These are phyloP conservation scores for Cicer yamashitae DNA, from an alignment of 306 rosid species.

Conservation along the genomic window DNA sequence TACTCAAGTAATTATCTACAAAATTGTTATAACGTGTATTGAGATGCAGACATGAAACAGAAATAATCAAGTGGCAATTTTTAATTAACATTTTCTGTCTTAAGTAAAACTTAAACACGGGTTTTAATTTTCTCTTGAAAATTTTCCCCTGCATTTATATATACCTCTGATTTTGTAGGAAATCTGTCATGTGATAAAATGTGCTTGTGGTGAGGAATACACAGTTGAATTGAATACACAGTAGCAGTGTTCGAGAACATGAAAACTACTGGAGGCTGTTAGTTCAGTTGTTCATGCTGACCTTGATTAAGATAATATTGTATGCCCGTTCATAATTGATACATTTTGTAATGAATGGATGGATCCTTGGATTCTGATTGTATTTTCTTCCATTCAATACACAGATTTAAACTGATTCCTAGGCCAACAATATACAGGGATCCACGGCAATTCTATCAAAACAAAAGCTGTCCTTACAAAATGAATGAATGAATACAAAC, in stretches of 20 bases:
- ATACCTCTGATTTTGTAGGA: slow-evolving; percentile 58
- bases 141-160: slow-evolving; percentile 33
- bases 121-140: slow-evolving; percentile 37
- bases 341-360: not conserved
- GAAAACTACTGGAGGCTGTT: slow-evolving; percentile 30
- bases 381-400: slow-evolving; percentile 23
- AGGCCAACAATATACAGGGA: not conserved
- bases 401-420: slow-evolving; percentile 10
- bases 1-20: slow-evolving; percentile 6
- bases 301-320: slow-evolving; percentile 13
- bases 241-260: slow-evolving; percentile 44
- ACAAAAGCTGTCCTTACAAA: not conserved
- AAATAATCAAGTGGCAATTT: slow-evolving; percentile 35
- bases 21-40: not conserved
- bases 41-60: not conserved
- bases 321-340: not conserved
- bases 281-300: slow-evolving; percentile 29
- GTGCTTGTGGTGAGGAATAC: slow-evolving; percentile 84
- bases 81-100: slow-evolving; percentile 11
- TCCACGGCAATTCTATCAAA: not conserved
- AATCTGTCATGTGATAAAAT: slow-evolving; percentile 66
- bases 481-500: not conserved
- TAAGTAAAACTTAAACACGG: not conserved
- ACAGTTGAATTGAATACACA: slow-evolving; percentile 52
- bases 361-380: slow-evolving; percentile 1